Conservation (phyloP, 257 asterid genomes). For the Solanum chilense region DNA sequence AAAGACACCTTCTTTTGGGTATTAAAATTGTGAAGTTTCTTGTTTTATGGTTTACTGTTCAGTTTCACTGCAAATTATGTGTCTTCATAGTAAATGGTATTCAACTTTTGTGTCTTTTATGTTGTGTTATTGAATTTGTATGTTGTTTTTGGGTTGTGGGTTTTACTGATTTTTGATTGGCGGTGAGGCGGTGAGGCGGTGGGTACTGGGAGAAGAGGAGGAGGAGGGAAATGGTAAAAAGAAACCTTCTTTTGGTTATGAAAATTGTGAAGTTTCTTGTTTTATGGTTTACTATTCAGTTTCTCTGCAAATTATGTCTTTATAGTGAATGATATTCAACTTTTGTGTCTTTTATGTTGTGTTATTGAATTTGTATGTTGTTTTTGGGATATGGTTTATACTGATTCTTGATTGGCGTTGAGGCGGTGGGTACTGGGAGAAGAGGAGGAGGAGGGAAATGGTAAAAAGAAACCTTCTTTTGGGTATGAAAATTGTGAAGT, state of each 20-base stretch:
- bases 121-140: too few species aligned
- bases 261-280: neutral
- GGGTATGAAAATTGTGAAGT: neutral
- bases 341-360: neutral
- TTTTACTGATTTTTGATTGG: neutral
- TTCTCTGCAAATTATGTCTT: neutral
- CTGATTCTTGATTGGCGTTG: neutral
- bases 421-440: neutral
- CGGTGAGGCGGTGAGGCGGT: neutral
- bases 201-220: neutral
- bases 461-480: neutral
- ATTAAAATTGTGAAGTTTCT: neutral
- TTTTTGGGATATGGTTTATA: neutral
- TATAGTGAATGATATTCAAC: neutral
- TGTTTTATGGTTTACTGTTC: neutral
- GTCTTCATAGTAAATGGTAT: too few species aligned
- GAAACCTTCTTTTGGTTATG: too few species aligned
- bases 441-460: neutral
- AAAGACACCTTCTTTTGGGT: neutral
- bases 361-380: neutral
- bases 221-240: neutral
- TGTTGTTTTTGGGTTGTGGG: neutral
- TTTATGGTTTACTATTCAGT: neutral
- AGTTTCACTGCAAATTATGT: neutral
- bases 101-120: too few species aligned